A percentile compares a stretch with the other conserved stretches of the same genome.
Evolutionary conservation across 2,329 filamentous ascomycete species (phyloP).

Genomic region (Diaporthe eres): DNA sequence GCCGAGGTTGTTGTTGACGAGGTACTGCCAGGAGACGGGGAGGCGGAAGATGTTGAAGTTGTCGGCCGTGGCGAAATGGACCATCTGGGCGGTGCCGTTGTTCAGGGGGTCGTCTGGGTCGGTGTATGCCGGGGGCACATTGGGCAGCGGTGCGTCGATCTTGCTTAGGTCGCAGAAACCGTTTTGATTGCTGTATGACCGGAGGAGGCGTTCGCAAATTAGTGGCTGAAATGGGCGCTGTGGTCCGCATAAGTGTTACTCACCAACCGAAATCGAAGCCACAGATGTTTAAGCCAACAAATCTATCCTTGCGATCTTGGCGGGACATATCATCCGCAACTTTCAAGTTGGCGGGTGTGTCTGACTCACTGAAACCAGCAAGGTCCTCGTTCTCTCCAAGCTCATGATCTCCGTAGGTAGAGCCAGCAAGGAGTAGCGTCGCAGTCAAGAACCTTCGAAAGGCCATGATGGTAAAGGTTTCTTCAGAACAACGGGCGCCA

Average conservation of each 20-base stretch:
- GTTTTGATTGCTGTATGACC: not conserved
- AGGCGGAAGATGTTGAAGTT: constrained; percentile 70
- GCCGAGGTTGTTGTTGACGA: constrained; percentile 59
- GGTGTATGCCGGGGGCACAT: constrained; percentile 7
- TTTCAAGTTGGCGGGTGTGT: not conserved
- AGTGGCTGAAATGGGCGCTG: too few species aligned
- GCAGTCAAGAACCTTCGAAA: not conserved
- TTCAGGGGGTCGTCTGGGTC: constrained; percentile 34
- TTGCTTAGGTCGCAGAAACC: constrained; percentile 9
- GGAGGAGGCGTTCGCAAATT: not conserved
- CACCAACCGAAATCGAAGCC: constrained; percentile 63
- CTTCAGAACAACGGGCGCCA: not conserved
- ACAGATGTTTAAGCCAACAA: constrained; percentile 57
- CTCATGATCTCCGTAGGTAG: not conserved
- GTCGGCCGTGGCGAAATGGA: constrained; percentile 67
- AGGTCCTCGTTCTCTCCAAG: not conserved
- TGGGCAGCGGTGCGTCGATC: constrained; percentile 4
- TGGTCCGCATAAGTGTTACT: not conserved
- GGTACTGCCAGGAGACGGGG: constrained; percentile 67
- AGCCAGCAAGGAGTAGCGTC: not conserved
- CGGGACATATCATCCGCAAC: too few species aligned
- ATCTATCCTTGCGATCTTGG: not conserved
- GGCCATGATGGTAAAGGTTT: not conserved
- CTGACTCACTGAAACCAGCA: not conserved
- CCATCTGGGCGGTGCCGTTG: constrained; percentile 61